These are phyloP conservation scores for Fragaria ananassa DNA, from an alignment of 306 rosid genomes.

Conservation along the genomic window DNA sequence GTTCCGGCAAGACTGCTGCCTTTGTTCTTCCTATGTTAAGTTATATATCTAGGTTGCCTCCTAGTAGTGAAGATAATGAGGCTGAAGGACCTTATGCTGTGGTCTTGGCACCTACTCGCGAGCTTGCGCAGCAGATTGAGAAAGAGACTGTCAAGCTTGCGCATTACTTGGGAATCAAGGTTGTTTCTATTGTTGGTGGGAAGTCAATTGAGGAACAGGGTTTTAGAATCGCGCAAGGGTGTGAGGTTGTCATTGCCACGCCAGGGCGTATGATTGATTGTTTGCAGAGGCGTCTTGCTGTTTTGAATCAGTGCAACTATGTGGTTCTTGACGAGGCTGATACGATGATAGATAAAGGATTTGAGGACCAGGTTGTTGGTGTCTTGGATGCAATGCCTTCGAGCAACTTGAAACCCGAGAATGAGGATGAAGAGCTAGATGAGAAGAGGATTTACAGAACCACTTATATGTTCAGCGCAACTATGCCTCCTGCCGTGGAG, in stretches of 20 bases:
- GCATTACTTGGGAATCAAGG: constrained; percentile 52
- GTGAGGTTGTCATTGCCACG: constrained; percentile 89
- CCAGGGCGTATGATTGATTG: constrained; percentile 81
- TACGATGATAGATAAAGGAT: constrained; percentile 84
- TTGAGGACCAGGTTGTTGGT: constrained; percentile 82
- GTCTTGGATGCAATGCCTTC: constrained; percentile 91
- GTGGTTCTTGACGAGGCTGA: constrained; percentile 89
- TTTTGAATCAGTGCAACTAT: constrained; percentile 82
- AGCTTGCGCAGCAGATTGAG: constrained; percentile 83
- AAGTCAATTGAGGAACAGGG: constrained; percentile 90
- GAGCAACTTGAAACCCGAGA: constrained; percentile 76
- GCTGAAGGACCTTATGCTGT: constrained; percentile 91
- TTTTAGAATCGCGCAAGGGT: constrained; percentile 72
- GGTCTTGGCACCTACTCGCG: constrained; percentile 90
- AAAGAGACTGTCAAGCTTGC: constrained; percentile 82
- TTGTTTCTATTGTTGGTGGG: constrained; percentile 87
- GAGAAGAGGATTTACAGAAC: constrained; percentile 81
- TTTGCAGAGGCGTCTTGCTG: constrained; percentile 75
- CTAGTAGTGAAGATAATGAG: constrained; percentile 80
- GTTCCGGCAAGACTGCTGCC: constrained; percentile 35
- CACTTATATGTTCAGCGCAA: constrained; percentile 84
- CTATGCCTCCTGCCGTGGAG: constrained; percentile 86
- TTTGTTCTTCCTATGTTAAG: constrained; percentile 76
- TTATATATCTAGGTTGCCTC: constrained; percentile 72
- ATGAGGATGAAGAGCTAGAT: constrained; percentile 85